Evolutionary conservation across 106 monocot genomes (phyloP), one percentile per base, ranked within the genome.

Genomic region (Acorus gramineus): DNA sequence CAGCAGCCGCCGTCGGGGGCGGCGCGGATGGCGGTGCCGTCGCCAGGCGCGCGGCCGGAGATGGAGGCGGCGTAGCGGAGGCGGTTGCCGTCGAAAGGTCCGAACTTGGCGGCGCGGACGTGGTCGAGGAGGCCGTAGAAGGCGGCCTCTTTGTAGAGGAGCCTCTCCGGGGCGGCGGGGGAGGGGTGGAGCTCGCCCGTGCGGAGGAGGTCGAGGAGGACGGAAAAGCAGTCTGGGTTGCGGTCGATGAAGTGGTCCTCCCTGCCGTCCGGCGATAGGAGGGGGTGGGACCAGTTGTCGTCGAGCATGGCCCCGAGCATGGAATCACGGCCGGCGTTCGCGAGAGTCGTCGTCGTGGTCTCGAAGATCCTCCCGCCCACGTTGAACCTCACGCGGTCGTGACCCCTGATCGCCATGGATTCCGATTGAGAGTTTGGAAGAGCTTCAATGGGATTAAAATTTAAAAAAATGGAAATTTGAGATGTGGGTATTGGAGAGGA

Each of bases 1-100:
- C 89, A 93, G 79, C 89, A 93, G 4, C 93, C 93, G 42, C 93
- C 93, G 66, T 89, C 89, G 12, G 93, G 93, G 47, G 69, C 76
- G 13, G 93, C 93, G 53, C 89, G 78, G 55, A 93, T 59, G 56
- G 93, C 86, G 9, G 86, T 84, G 49, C 89, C 89, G 48, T 93
- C 89, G 7, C 93, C 93, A 9, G 93, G 89, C 6, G 93, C 89
- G 3, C 52, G 52, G 11, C 89, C 89, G 53, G 78, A 6, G 46
- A 89, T 74, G 4, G 89, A 83, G n/a, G 11, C 46, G 1, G 74
- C 54, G 12, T 75, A 55, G 9, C 59, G 78, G 55, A 93, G 78
- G 47, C 73, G 76, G 61, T 86, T 85, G 52, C 86, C 89, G 65
- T 93, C 86, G 68, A 93, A 75, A 0, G 79, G 72, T 69, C 89